Evolutionary conservation across 1,139 yeast genomes (phyloP).

Genomic region (Candida buenavistaensis): DNA sequence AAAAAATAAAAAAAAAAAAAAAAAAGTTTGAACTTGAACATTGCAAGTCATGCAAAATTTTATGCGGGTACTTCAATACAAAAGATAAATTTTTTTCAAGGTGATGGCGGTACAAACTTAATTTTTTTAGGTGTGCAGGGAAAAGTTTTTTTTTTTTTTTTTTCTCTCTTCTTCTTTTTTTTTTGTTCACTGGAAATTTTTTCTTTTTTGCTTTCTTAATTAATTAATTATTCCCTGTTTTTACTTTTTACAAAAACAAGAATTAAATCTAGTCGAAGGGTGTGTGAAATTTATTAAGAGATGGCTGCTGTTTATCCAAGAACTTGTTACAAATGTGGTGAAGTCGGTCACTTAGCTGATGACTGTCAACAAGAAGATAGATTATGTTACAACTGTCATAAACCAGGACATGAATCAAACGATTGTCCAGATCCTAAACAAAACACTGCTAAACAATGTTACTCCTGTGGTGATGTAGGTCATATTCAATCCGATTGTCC

Average conservation of each 20-base stretch:
- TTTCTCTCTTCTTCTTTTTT: neutral
- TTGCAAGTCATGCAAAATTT: no score
- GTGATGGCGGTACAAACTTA: no score
- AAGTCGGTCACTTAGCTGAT: slow-evolving; percentile 89
- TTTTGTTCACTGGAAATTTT: neutral
- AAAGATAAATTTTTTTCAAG: no score
- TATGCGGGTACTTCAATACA: no score
- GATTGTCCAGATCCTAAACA: slow-evolving; percentile 86
- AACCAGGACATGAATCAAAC: slow-evolving; percentile 86
- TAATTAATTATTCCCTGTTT: slow-evolving; percentile 2
- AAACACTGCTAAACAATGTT: slow-evolving; percentile 82
- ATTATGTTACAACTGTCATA: slow-evolving; percentile 90
- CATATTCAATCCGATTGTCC: slow-evolving; percentile 73
- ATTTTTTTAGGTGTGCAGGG: no score
- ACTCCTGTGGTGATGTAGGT: slow-evolving; percentile 77
- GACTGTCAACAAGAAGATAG: slow-evolving; percentile 80
- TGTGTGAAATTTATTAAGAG: slow-evolving; percentile 7
- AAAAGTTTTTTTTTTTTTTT: no score
- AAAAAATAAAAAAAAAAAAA: no score
- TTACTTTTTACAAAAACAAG: neutral
- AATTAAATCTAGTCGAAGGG: slow-evolving; percentile 1
- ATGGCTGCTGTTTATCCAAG: slow-evolving; percentile 68
- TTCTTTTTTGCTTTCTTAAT: neutral
- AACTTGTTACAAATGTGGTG: slow-evolving; percentile 90
- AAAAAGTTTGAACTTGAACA: no score